phyloP scores from a whole-genome alignment of 352 stramenopile species.

The Pseudoperonospora humuli region DNA sequence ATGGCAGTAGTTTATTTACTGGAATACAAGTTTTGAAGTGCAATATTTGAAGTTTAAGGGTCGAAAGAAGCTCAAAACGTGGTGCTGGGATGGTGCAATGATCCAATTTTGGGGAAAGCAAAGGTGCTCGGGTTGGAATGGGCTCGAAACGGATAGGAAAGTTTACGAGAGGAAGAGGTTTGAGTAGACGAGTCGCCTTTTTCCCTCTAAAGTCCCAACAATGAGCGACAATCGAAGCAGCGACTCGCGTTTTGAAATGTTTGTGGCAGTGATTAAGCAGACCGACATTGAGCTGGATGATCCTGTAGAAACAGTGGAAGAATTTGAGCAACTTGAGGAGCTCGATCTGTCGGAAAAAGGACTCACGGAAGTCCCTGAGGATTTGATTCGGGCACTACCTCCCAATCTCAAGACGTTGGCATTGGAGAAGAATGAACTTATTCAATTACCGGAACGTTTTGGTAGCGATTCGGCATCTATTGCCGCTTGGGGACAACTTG shows the following conservation, averaged over 20 bases:
- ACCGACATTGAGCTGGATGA: constrained; percentile 67
- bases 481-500: constrained; percentile 38
- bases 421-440: constrained; percentile 73
- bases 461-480: constrained; percentile 13
- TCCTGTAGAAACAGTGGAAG: constrained; percentile 45
- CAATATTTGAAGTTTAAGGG: too few relatives aligned
- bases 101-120: too few relatives aligned
- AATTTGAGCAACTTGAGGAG: constrained; percentile 69
- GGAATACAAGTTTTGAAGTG: constrained; percentile 19
- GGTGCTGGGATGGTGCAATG: too few relatives aligned
- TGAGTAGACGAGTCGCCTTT: too few relatives aligned
- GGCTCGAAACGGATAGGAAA: too few relatives aligned
- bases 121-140: too few relatives aligned
- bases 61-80: too few relatives aligned
- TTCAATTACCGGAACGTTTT: constrained; percentile 43
- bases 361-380: constrained; percentile 42
- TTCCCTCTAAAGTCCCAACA: constrained; percentile 5
- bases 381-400: constrained; percentile 44
- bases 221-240: constrained; percentile 39
- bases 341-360: constrained; percentile 78
- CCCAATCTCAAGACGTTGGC: constrained; percentile 67
- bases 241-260: constrained; percentile 34
- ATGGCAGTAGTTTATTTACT: constrained; percentile 22
- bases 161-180: too few relatives aligned
- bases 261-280: too few relatives aligned